Evolutionary conservation across 2,329 filamentous ascomycete species (phyloP), one percentile per base, ranked within the genome.

Genomic region (Alternaria brassicae): DNA sequence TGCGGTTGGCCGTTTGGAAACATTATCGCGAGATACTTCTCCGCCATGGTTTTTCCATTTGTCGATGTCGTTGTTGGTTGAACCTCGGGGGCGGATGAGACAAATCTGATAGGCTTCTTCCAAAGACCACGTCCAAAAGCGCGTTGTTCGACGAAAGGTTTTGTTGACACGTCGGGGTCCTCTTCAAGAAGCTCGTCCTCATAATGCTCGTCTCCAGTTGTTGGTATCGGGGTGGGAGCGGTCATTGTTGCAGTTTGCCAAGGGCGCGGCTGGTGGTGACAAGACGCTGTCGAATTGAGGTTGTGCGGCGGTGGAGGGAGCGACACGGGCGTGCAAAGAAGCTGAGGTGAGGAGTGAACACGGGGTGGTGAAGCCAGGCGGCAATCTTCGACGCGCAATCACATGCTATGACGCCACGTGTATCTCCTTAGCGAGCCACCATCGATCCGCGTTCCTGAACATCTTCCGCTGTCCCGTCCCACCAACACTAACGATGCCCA

Each of bases 21-120:
- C 19, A 92, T 89, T 58, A 92, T 83, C 60, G 83, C 86, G 25
- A 91, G 83, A 67, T 92, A 92, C 44, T 86, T 78, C 56, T 91
- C 86, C 1, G 86, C 82, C 32, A 86, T 73, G 72, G 61, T 86
- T 8, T 82, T 80, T 25, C 86, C 86, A 61, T 74, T 68, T 64
- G 84, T 69, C 21, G 73, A 67, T 53, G 66, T 68, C 41, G 62
- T 47, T n/a, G 62, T 28, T n/a, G 61, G 64, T 6, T 67, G 34
- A 25, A 62, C 56, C 25, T 65, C 44, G 6, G 72, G 52, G 5
- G 79, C 78, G 19, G 85, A 82, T 19, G 83, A 80, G 13, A 90
- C 84, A 71, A 90, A 90, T 6, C 81, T 79, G 41, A 90, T 83
- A 52, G 84, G 82, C 79, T 81, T 77, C 86, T 88, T 66, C 71